A percentile compares a stretch with the other conserved stretches of the same genome.
Evolutionary conservation across 768 basidiomycete species (phyloP).

Genomic region (Leucogyrophana mollusca): DNA sequence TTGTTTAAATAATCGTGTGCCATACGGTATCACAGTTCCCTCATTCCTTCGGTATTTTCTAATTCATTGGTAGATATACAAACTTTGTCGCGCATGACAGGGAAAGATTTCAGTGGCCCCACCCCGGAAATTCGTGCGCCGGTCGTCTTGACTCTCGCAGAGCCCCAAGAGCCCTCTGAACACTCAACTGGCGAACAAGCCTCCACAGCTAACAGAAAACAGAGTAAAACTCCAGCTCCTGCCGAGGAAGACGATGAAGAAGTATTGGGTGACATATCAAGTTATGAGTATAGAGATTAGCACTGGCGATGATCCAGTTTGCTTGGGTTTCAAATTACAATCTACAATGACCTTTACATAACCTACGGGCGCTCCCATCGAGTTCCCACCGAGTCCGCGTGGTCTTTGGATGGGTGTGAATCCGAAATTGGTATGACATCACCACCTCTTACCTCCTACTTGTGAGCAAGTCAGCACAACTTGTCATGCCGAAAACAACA

Average conservation of each 20-base stretch:
- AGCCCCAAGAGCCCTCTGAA: slow-evolving; percentile 12
- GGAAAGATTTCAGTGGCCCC: slow-evolving; percentile 83
- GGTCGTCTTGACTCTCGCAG: slow-evolving; percentile 31
- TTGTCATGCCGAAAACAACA: neutral
- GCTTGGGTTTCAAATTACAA: too few relatives aligned
- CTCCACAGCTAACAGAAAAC: slow-evolving; percentile 1
- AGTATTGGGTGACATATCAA: slow-evolving; percentile 29
- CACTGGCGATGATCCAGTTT: neutral
- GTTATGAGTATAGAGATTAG: slow-evolving; percentile 18
- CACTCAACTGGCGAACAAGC: neutral
- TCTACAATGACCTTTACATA: too few relatives aligned
- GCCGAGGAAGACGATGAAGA: slow-evolving; percentile 30
- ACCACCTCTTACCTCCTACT: neutral
- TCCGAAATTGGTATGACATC: neutral
- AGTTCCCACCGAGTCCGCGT: neutral
- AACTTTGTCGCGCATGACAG: slow-evolving; percentile 75
- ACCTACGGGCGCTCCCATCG: too few relatives aligned
- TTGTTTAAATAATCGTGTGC: slow-evolving; percentile 71
- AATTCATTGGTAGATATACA: slow-evolving; percentile 53
- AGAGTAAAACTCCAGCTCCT: slow-evolving; percentile 34
- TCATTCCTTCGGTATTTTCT: neutral
- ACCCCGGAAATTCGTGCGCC: slow-evolving; percentile 62
- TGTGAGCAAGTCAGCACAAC: neutral
- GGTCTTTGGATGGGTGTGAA: neutral
- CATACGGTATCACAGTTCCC: slow-evolving; percentile 57